These are phyloP conservation scores for Trametopsis cervina DNA, from an alignment of 768 basidiomycete genomes.

Conservation along the genomic window DNA sequence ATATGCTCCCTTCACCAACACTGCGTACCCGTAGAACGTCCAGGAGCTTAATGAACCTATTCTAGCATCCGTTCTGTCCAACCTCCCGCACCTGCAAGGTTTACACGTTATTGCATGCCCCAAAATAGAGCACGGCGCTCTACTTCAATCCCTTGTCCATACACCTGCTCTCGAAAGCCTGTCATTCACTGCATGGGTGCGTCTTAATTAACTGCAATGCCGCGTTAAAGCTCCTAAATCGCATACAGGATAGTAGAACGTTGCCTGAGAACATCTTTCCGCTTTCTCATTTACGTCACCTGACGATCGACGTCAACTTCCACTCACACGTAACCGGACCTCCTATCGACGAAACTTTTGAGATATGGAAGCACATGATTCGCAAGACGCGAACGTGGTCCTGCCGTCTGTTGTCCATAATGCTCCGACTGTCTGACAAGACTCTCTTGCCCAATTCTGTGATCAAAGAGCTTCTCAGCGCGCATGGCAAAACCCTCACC, in stretches of 20 bases:
- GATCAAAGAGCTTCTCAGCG: constrained; percentile 35
- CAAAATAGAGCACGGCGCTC: constrained; percentile 43
- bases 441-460: constrained; percentile 31
- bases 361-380: constrained; percentile 26
- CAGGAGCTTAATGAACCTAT: constrained; percentile 46
- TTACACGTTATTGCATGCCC: constrained; percentile 59
- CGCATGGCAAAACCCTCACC: constrained; percentile 35
- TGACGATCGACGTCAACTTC: constrained; percentile 46
- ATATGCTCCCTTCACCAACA: neutral
- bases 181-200: constrained; percentile 53
- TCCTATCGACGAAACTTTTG: constrained; percentile 16
- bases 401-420: constrained; percentile 28
- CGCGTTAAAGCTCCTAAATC: constrained; percentile 6
- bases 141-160: constrained; percentile 38
- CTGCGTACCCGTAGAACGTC: constrained; percentile 37
- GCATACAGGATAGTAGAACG: constrained; percentile 4
- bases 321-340: constrained; percentile 27
- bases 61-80: constrained; percentile 38
- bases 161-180: constrained; percentile 54
- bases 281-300: constrained; percentile 38
- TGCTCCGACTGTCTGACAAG: constrained; percentile 41
- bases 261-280: constrained; percentile 20
- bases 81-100: constrained; percentile 46
- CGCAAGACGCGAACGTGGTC: constrained; percentile 25
- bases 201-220: constrained; percentile 15